These are phyloP conservation scores for Globisporangium orthogonon DNA, from an alignment of 352 stramenopile genomes.

Conservation along the genomic window DNA sequence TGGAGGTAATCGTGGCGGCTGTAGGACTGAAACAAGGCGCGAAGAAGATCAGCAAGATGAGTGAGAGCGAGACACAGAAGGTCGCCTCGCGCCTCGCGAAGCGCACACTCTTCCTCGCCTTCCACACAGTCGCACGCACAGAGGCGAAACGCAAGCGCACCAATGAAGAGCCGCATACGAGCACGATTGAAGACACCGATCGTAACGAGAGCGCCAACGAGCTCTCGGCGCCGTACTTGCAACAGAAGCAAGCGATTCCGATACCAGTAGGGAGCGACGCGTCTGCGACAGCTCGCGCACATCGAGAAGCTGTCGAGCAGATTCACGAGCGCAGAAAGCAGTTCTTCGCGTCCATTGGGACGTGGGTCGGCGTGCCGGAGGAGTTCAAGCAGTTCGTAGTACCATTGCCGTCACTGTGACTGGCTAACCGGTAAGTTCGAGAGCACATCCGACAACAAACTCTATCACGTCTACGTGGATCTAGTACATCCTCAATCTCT, in stretches of 20 bases:
- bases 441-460: no score
- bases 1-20: constrained; percentile 52
- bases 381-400: constrained; percentile 39
- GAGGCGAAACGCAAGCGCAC: background rate
- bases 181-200: background rate
- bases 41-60: constrained; percentile 59
- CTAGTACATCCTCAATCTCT: background rate
- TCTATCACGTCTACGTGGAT: no score
- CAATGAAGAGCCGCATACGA: background rate
- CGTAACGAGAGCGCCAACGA: background rate
- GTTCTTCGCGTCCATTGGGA: constrained; percentile 14
- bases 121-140: constrained; percentile 13
- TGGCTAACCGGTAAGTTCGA: background rate
- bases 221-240: constrained; percentile 20
- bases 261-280: background rate
- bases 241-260: constrained; percentile 29
- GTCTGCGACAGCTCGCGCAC: background rate
- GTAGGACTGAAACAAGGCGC: constrained; percentile 67
- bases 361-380: constrained; percentile 28
- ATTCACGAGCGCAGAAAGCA: background rate
- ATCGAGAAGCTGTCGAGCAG: background rate
- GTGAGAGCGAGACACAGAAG: constrained; percentile 28
- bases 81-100: constrained; percentile 63
- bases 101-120: constrained; percentile 46
- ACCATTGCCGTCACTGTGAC: constrained; percentile 4